Base-by-base conservation (phyloP, 2,329 filamentous ascomycete species). In the Grosmannia serpens region DNA sequence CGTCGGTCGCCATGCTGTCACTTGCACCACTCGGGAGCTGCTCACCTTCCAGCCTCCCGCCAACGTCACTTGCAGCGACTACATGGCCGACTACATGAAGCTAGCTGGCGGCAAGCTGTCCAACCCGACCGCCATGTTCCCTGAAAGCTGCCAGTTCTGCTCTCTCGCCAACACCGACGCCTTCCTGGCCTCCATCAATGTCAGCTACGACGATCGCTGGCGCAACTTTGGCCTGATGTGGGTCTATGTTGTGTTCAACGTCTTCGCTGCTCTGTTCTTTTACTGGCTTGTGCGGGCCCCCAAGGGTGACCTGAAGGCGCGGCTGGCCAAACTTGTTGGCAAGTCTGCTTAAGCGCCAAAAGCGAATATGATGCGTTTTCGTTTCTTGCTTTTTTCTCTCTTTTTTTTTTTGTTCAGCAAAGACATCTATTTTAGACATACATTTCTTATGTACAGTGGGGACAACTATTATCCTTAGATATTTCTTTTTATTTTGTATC, bases 151-250 rank as follows among this genome's bases (percentile, higher is more conserved):
- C 71, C 74, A 78, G 61, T 90, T 89, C 71, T 91, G 88, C 67
- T 74, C 80, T 0, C 83, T 85, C 63, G 73, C 70, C 1, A 74
- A 72, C n/a, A 87, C 86, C 0, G 78, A 84, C 57, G 78, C 89
- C 68, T 89, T 69, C 54, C 67, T 85, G 0, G 70, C 73, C 3
- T 69, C 67, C 0, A 75, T 75, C 2, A 64, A 68, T n/a, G 79
- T 85, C 46, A 70, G 67, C n/a, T 85, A 78, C 64, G 65, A 61
- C 5, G 75, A 85, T 53, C 66, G 82, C 8, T 89, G 86, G 85
- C 75, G 85, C 60, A 87, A 89, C 67, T 88, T 83, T 60, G 87
- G 86, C 1, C 75, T 89, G 41, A 73, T 88, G 65, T 89, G 83
- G 79, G 83, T 74, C 0, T 89, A 80, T 64, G 78, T 89, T 46